These are phyloP conservation scores for Tricholoma sp. DNA, from an alignment of 768 basidiomycete genomes.

Conservation along the genomic window DNA sequence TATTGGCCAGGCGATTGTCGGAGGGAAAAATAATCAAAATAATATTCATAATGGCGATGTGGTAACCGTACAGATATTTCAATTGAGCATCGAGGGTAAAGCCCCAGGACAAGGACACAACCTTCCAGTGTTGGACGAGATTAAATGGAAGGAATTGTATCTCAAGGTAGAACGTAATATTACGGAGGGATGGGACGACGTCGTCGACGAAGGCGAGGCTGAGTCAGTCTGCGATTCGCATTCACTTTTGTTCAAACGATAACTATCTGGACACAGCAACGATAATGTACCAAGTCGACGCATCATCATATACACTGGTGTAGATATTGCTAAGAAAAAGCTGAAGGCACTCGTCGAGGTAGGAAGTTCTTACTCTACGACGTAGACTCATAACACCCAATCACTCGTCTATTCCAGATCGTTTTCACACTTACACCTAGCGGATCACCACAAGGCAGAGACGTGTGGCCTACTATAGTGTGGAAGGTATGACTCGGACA, in stretches of 20 bases:
- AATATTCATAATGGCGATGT: not conserved
- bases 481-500: constrained; percentile 3
- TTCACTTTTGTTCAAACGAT: not conserved
- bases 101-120: not conserved
- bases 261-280: not conserved
- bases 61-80: not conserved
- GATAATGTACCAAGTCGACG: not conserved
- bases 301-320: constrained; percentile 6
- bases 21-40: not conserved
- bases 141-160: not conserved
- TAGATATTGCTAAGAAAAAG: constrained; percentile 6
- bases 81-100: not conserved
- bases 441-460: not conserved
- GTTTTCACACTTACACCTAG: constrained; percentile 9
- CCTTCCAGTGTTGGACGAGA: not conserved
- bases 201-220: not conserved
- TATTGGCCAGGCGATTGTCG: not conserved
- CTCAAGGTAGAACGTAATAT: not conserved
- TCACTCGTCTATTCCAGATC: constrained; percentile 1
- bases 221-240: not conserved
- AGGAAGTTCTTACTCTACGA: not conserved
- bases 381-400: not conserved
- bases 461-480: constrained; percentile 6
- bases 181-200: not conserved
- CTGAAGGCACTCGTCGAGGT: constrained; percentile 4